Percentiles rank a stretch among this genome's conserved stretches.
These are phyloP conservation scores for Bombardia bombarda DNA, from an alignment of 495 filamentous ascomycete species.

Conservation along the genomic window DNA sequence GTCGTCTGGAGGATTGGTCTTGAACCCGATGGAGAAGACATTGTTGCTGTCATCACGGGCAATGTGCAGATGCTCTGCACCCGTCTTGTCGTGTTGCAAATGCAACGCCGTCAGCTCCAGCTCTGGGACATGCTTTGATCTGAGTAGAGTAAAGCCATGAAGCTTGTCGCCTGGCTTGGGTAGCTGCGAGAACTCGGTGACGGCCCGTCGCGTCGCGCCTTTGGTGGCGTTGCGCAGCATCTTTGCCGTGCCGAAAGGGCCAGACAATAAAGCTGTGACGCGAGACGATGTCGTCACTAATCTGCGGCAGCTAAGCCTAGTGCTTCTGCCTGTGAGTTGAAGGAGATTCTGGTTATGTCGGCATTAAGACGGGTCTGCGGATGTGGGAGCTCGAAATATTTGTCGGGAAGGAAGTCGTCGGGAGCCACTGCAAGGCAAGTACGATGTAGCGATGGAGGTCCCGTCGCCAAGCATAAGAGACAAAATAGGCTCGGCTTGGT, in stretches of 20 bases:
- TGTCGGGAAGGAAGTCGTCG: no score
- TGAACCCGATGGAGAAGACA: conserved; percentile 98
- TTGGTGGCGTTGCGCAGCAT: conserved; percentile 45
- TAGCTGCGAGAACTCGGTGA: conserved; percentile 62
- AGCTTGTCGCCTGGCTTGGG: conserved; percentile 75
- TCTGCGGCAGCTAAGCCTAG: neutral
- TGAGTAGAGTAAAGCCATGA: conserved; percentile 84
- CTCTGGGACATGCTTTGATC: conserved; percentile 87
- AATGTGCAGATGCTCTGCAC: conserved; percentile 91
- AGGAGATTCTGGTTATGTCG: no score
- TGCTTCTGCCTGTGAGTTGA: neutral
- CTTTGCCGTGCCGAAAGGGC: conserved; percentile 1
- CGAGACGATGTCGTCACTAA: no score
- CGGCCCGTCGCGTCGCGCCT: conserved; percentile 51
- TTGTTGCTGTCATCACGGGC: conserved; percentile 94
- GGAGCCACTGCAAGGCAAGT: no score
- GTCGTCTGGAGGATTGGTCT: conserved; percentile 94
- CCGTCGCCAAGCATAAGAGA: no score
- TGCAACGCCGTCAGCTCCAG: conserved; percentile 86
- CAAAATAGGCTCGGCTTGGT: no score
- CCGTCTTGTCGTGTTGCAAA: conserved; percentile 84
- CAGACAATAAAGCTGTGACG: no score
- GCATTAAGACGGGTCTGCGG: no score
- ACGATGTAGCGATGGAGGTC: no score
- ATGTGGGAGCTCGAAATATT: no score